These are phyloP conservation scores for Aspergillus olivimuriae DNA, from an alignment of 495 filamentous ascomycete species.

Conservation along the genomic window DNA sequence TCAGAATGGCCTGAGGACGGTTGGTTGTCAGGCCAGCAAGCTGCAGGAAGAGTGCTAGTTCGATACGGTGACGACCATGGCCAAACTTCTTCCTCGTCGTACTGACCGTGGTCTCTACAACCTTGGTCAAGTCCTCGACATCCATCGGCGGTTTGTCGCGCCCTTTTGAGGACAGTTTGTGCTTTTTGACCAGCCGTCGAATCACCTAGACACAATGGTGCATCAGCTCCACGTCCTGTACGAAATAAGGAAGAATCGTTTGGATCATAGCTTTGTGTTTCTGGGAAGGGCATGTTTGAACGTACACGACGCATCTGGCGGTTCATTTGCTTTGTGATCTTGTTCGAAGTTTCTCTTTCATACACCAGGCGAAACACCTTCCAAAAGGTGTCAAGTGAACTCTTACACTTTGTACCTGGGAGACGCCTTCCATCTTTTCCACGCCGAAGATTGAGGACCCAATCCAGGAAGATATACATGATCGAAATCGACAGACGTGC, in stretches of 20 bases:
- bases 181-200: constrained; percentile 13
- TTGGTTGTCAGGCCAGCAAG: constrained; percentile 23
- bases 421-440: constrained; percentile 24
- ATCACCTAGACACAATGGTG: constrained; percentile 11
- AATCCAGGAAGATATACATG: constrained; percentile 26
- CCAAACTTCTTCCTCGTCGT: constrained; percentile 24
- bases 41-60: constrained; percentile 19
- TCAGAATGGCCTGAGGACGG: constrained; percentile 19
- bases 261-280: constrained; percentile 8
- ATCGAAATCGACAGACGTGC: constrained; percentile 14
- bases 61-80: constrained; percentile 19
- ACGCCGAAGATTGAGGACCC: constrained; percentile 21
- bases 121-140: constrained; percentile 19
- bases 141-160: constrained; percentile 22
- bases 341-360: constrained; percentile 17
- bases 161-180: constrained; percentile 15
- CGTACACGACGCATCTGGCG: constrained; percentile 19
- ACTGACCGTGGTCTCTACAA: constrained; percentile 20
- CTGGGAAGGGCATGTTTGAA: constrained; percentile 9
- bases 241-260: constrained; percentile 8
- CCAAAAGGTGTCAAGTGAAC: constrained; percentile 21
- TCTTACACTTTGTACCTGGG: constrained; percentile 17
- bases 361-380: constrained; percentile 25
- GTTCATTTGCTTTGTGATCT: constrained; percentile 20
- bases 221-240: constrained; percentile 7